Evolutionary conservation across 306 rosid genomes (phyloP), one percentile per base, ranked within the genome.

Genomic region (Dicorynia guianensis): DNA sequence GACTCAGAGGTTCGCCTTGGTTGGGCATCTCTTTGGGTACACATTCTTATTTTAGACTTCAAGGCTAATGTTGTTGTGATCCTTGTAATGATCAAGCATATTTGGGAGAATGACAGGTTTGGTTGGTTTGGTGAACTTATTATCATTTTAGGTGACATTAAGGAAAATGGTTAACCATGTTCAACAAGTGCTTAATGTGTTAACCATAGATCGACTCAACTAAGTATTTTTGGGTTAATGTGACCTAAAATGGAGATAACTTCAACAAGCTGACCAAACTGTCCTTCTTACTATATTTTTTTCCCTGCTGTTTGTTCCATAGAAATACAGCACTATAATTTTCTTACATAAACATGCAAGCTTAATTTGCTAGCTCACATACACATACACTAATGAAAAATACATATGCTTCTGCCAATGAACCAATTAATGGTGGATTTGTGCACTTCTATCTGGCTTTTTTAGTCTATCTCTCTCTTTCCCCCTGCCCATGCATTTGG

Each of bases 21-120:
- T 70, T 95, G 99, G 99, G 97, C 99, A 40, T 95, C 99, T 84
- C 93, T 95, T 20, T 95, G 99, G 99, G 99, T 92, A 92, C 78
- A 93, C 82, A 10, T 12, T 25, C 30, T 25, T 56, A 38, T 70
- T 71, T 60, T 79, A 38, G 40, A 50, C 42, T 20, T 62, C 67
- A 40, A 69, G 42, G 36, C 30, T 5, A 10, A 57, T 72, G 36
- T 48, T 47, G 49, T 11, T 64, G 15, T 36, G 30, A 48, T 43
- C 52, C 44, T 76, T 56, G 30, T 68, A 25, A 30, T 25, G 30
- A 25, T 25, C 30, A 25, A 1, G 30, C 2, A 25, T 53, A 12
- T 49, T 50, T 25, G 30, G 30, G 30, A 25, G 30, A 25, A 25
- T 25, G 30, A 25, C 30, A 25, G 30, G 30, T 25, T 25, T 25